A percentile compares a stretch with the other conserved stretches of the same genome.
These are phyloP conservation scores for Aspergillus affinis DNA, from an alignment of 495 filamentous ascomycete genomes.

Conservation along the genomic window DNA sequence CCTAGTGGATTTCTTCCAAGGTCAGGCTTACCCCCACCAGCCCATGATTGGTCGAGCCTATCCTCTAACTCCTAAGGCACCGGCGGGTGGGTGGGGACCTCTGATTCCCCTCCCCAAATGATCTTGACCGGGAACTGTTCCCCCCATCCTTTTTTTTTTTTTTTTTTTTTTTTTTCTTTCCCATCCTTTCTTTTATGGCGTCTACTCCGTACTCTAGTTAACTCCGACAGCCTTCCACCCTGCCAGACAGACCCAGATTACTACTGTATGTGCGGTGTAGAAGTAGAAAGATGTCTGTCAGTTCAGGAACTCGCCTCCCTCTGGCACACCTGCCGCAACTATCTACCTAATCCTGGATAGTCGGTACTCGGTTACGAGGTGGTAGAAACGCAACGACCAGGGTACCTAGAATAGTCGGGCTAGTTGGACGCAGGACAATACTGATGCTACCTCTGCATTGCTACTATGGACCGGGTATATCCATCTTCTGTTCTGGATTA, in stretches of 20 bases:
- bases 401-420: not conserved
- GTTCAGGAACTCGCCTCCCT: too few relatives aligned
- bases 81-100: conserved; percentile 18
- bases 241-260: not conserved
- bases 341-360: too few relatives aligned
- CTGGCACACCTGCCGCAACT: too few relatives aligned
- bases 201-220: too few relatives aligned
- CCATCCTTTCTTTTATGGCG: too few relatives aligned
- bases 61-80: conserved; percentile 17
- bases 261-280: too few relatives aligned
- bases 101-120: conserved; percentile 12
- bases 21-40: conserved; percentile 9
- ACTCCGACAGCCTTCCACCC: too few relatives aligned
- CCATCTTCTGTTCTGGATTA: not conserved
- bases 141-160: conserved; percentile 2
- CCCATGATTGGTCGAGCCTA: conserved; percentile 20
- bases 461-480: not conserved
- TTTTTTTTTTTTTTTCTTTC: conserved; percentile 11
- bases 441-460: not conserved
- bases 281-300: not conserved
- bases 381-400: not conserved
- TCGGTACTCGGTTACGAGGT: not conserved
- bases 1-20: conserved; percentile 16
- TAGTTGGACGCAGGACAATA: not conserved
- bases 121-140: conserved; percentile 6